Conservation (phyloP, 805 yeast species). For the Barnettozyma vustinii region DNA sequence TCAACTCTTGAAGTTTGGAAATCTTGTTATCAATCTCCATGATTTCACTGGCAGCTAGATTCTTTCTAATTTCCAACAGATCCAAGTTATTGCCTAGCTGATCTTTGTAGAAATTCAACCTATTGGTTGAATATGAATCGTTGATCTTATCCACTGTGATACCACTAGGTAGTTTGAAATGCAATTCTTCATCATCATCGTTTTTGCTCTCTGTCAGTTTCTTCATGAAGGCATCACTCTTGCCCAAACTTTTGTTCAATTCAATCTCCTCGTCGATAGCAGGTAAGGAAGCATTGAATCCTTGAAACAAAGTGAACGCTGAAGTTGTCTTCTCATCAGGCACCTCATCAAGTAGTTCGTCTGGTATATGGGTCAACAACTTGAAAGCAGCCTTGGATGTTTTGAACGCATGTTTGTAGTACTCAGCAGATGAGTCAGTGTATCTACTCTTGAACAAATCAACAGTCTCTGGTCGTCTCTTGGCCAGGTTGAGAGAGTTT, state of each 20-base stretch:
- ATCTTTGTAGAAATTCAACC: constrained; percentile 32
- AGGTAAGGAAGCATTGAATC: constrained; percentile 56
- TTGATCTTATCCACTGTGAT: constrained; percentile 37
- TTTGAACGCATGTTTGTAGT: constrained; percentile 33
- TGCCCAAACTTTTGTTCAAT: constrained; percentile 21
- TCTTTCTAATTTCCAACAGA: constrained; percentile 55
- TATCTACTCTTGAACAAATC: constrained; percentile 24
- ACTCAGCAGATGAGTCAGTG: constrained; percentile 30
- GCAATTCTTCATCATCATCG: constrained; percentile 17
- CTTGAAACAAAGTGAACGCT: constrained; percentile 59
- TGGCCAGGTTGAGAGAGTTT: constrained; percentile 28
- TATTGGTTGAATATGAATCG: constrained; percentile 36
- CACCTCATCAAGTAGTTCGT: constrained; percentile 51
- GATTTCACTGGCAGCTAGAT: constrained; percentile 59
- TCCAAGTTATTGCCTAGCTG: constrained; percentile 44
- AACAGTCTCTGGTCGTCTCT: constrained; percentile 25
- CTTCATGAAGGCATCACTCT: constrained; percentile 17
- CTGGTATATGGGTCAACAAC: constrained; percentile 51
- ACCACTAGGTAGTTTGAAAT: constrained; percentile 33
- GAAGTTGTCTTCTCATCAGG: constrained; percentile 33
- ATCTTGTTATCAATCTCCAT: constrained; percentile 57
- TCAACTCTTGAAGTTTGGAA: constrained; percentile 41
- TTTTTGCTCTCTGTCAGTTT: constrained; percentile 17
- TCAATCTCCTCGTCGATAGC: constrained; percentile 41
- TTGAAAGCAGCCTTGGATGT: constrained; percentile 37